Percentiles rank a stretch among this genome's conserved stretches.
Evolutionary conservation across 495 filamentous ascomycete species (phyloP).

Genomic region (Usnea hakonensis): DNA sequence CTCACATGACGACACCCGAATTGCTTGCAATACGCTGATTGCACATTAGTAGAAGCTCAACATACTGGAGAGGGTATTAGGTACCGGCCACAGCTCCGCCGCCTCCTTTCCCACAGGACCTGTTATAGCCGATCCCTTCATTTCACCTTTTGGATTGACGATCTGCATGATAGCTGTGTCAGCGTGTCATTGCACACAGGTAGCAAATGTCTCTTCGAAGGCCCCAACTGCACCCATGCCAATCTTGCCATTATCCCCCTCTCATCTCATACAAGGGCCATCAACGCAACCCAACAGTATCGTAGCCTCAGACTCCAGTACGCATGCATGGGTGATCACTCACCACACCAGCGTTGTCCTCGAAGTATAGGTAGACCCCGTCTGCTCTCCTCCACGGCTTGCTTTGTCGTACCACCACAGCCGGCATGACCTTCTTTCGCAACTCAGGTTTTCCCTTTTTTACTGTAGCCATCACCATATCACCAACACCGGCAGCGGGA

Average conservation of each 20-base stretch:
- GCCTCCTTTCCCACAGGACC: slow-evolving; percentile 99
- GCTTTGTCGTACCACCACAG: slow-evolving; percentile 93
- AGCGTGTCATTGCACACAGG: slow-evolving; percentile 5
- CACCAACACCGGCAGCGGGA: slow-evolving; percentile 93
- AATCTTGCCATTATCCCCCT: background rate
- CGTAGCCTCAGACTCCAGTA: too few species aligned
- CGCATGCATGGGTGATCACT: slow-evolving; percentile 32
- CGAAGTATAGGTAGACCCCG: slow-evolving; percentile 98
- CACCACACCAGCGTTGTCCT: slow-evolving; percentile 99
- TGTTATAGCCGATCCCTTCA: slow-evolving; percentile 99
- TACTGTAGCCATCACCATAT: slow-evolving; percentile 99
- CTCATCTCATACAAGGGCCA: background rate
- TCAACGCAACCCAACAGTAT: background rate
- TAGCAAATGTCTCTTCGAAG: too few species aligned
- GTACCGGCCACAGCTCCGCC: slow-evolving; percentile 96
- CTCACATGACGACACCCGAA: slow-evolving; percentile 99
- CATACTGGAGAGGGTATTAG: slow-evolving; percentile 27
- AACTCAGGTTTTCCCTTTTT: slow-evolving; percentile 99
- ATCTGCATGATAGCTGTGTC: slow-evolving; percentile 50
- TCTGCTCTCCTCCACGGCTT: slow-evolving; percentile 98
- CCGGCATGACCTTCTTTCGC: slow-evolving; percentile 99
- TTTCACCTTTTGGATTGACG: slow-evolving; percentile 99
- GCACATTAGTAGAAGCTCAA: slow-evolving; percentile 12
- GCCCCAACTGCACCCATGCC: background rate
- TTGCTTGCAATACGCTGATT: slow-evolving; percentile 95